Conservation (phyloP, 495 filamentous ascomycete species). For the Tricharina praecox region DNA sequence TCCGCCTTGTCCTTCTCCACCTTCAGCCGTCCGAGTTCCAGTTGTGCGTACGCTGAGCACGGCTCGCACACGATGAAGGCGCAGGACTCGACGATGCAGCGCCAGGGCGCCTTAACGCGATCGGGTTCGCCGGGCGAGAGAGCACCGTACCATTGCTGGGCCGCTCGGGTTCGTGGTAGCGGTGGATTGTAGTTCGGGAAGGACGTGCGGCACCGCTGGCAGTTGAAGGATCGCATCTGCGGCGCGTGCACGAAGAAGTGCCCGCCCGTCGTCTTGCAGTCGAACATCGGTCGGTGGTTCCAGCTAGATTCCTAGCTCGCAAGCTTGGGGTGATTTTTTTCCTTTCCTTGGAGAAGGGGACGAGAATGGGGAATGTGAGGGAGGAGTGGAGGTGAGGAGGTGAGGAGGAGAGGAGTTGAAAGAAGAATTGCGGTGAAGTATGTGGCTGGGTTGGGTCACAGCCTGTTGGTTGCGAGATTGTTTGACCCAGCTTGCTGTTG, state of each 20-base stretch:
- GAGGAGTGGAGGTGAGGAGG: too few species aligned
- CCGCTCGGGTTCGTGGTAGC: background rate
- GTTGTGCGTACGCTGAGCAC: constrained; percentile 10
- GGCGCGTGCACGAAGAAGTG: constrained; percentile 19
- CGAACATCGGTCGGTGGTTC: constrained; percentile 11
- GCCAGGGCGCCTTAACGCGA: constrained; percentile 13
- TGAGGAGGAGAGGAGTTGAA: too few species aligned
- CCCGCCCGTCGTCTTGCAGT: constrained; percentile 13
- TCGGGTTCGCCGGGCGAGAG: background rate
- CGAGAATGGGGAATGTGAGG: too few species aligned
- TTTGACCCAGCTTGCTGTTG: too few species aligned
- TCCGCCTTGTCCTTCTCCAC: background rate
- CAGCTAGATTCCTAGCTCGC: too few species aligned
- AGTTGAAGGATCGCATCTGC: constrained; percentile 10
- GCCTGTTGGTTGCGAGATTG: too few species aligned
- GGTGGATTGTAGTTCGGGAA: constrained; percentile 9
- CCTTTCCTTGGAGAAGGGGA: too few species aligned
- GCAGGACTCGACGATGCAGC: constrained; percentile 20
- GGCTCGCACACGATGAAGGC: constrained; percentile 14
- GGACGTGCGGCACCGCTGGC: constrained; percentile 14
- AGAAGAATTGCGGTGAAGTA: too few species aligned
- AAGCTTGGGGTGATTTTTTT: constrained; percentile 1
- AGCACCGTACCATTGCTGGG: background rate
- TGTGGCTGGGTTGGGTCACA: too few species aligned
- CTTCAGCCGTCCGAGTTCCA: constrained; percentile 1